Evolutionary conservation across 331 rosid genomes (phyloP), one percentile per base, ranked within the genome.

Genomic region (Pyrus hybrid): DNA sequence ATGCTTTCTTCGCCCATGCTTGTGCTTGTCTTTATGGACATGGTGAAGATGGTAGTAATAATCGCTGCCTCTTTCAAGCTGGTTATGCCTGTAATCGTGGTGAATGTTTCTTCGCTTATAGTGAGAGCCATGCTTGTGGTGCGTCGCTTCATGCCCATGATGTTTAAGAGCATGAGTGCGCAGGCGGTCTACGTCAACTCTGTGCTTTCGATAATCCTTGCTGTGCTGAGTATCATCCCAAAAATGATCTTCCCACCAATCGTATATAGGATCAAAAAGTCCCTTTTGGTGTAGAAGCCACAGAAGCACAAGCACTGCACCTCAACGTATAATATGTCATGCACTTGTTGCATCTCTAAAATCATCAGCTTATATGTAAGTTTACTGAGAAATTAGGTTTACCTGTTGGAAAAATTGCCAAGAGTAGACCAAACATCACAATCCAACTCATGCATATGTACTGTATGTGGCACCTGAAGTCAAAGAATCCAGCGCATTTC

Each of bases 371-470:
- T 11, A 21, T 16, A 67, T 67, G 2, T 45, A 45, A 67, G 8
- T 35, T 70, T 41, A 9, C 6, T 0, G 26, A 66, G 68, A 53
- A 60, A 63, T 20, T 63, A 83, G 64, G 8, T 75, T 67, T 82
- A 93, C 97, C 97, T 71, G 90, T 84, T 0, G 96, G 96, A 70
- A 90, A 86, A 67, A 85, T 90, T 76, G 97, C 90, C 83, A 92
- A 82, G 84, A 90, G 68, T 47, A 92, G 70, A 82, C 96, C 96
- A 69, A 92, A 90, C 88, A 92, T 71, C 84, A 90, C 47, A 23
- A 94, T 29, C 99, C 97, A 94, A 80, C 92, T 89, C 91, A 90
- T 77, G 81, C 99, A 94, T 84, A 90, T 69, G 21, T 94, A 92
- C 64, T 94, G 97, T 71, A 92, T 82, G 85, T 94, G 97, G 81